Conservation (phyloP, 2,329 filamentous ascomycete species). For the Claviceps arundinis region DNA sequence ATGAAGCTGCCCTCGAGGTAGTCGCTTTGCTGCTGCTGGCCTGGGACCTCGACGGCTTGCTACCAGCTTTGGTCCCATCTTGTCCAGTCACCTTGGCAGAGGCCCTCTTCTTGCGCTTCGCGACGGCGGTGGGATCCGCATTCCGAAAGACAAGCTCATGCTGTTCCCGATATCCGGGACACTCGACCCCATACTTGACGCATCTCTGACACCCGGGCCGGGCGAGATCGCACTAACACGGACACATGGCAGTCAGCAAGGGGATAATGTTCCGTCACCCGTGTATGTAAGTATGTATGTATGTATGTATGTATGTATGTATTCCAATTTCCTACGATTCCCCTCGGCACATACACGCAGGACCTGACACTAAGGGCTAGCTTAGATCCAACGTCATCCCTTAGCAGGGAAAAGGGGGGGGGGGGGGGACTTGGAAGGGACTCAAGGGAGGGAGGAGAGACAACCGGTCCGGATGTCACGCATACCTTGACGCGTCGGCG, state of each 20-base stretch:
- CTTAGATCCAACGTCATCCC: too few relatives aligned
- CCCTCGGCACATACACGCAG: too few relatives aligned
- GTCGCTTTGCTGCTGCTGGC: background rate
- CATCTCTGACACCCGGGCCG: slow-evolving; percentile 27
- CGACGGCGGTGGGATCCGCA: slow-evolving; percentile 15
- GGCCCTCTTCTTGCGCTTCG: slow-evolving; percentile 18
- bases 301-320: too few relatives aligned
- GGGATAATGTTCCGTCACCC: too few relatives aligned
- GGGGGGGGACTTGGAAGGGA: background rate
- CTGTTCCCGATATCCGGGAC: slow-evolving; percentile 26
- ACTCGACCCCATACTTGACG: slow-evolving; percentile 26
- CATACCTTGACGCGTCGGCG: slow-evolving; percentile 27
- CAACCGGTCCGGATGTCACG: background rate
- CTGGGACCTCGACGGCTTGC: background rate
- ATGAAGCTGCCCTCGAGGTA: slow-evolving; percentile 1
- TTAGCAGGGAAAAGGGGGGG: background rate
- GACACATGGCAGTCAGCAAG: too few relatives aligned
- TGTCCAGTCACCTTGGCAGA: slow-evolving; percentile 3
- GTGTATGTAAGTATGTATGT: too few relatives aligned
- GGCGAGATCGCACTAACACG: slow-evolving; percentile 23
- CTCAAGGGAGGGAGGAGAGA: background rate
- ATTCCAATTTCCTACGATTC: too few relatives aligned
- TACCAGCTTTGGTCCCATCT: background rate
- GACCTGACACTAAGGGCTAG: too few relatives aligned
- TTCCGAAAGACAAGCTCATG: slow-evolving; percentile 27